These are phyloP conservation scores for Colletotrichum sp. DNA, from an alignment of 2,329 filamentous ascomycete species.

Conservation along the genomic window DNA sequence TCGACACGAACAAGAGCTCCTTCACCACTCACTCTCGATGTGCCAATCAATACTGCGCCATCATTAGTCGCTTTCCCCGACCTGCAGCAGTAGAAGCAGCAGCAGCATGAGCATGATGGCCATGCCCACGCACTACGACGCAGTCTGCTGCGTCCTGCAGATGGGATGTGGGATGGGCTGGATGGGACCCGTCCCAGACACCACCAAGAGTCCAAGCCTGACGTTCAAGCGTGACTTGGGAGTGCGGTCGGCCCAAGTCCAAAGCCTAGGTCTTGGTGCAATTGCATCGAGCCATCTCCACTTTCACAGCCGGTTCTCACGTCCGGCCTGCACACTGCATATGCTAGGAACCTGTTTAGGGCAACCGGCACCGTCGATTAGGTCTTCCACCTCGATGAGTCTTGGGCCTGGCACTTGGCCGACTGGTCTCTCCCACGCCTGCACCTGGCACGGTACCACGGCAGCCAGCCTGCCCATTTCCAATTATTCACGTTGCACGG, in stretches of 20 bases:
- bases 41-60: background rate
- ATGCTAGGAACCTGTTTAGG: constrained; percentile 20
- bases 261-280: background rate
- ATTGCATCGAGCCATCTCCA: constrained; percentile 14
- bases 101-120: background rate
- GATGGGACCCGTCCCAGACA: background rate
- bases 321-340: constrained; percentile 9
- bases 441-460: background rate
- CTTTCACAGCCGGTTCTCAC: constrained; percentile 12
- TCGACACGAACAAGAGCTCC: background rate
- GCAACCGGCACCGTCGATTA: constrained; percentile 6
- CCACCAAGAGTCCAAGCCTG: constrained; percentile 9
- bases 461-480: background rate
- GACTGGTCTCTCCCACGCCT: background rate
- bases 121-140: background rate
- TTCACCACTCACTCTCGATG: background rate
- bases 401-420: background rate
- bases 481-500: constrained; percentile 8
- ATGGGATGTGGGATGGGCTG: background rate
- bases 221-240: constrained; percentile 9
- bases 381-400: background rate
- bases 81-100: background rate
- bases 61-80: background rate
- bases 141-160: constrained; percentile 7
- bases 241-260: constrained; percentile 3